Base-by-base conservation (phyloP, 2,329 filamentous ascomycete genomes). In the Teratosphaeria epicoccoides region DNA sequence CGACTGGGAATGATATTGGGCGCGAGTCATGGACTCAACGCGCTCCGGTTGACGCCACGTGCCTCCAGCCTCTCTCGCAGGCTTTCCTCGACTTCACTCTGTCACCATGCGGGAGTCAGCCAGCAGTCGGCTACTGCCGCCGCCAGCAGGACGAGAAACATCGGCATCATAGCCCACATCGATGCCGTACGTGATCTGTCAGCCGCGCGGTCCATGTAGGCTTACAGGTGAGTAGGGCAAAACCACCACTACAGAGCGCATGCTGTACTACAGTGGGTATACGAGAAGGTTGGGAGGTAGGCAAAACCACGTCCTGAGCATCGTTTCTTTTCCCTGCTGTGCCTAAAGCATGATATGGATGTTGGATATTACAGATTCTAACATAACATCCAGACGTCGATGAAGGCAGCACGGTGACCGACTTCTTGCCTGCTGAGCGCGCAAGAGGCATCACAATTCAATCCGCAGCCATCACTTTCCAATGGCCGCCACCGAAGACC, bases 131-230 rank as follows among this genome's bases (percentile, higher is more conserved):
- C 51, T 5, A 44, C 29, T 26, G 44, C 52, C 25, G 53, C 51
- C 17, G 12, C 47, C 14, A 14, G 20, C 2, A 51, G 80, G 61
- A 93, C 90, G 49, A 80, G 91, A 61, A 98, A 98, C 66, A 96
- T 98, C 66, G 93, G 93, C 55, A 97, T 98, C 60, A 96, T 98
- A 68, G 93, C 93, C 54, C 93, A 98, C 69, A 95, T 98, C 58
- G 93, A 97, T 82, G 93, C 93, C 52, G 78, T 81, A 67, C 59
- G 76, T 70, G 40, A 43, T 43, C 23, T 25, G 9, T 24, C 26
- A 9, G 40, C 29, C 10, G 9, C 14, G 7, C 22, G 20, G 45
- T 17, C 5, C 6, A 28, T 14, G 24, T 29, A 48, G 33, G 28
- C 29, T 37, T 28, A 23, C 49, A 54, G 40, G 29, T 10, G 43